Conservation (phyloP, 2,329 filamentous ascomycete species). For the Nemania sp. region DNA sequence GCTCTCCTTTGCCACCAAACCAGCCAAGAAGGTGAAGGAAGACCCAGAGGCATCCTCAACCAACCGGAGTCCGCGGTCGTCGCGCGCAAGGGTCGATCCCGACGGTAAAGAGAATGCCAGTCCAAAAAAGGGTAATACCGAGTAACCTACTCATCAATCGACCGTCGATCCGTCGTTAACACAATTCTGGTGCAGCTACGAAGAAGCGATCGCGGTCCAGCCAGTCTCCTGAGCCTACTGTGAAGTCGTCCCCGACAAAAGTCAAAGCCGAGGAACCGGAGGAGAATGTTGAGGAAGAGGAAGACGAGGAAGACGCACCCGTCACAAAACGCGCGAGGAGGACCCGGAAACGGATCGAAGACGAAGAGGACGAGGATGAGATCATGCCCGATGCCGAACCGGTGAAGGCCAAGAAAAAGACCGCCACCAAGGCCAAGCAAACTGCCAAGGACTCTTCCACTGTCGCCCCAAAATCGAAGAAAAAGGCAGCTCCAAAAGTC, state of each 20-base stretch:
- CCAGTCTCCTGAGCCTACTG: conserved; percentile 31
- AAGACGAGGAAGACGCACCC: conserved; percentile 57
- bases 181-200: conserved; percentile 40
- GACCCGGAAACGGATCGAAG: conserved; percentile 53
- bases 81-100: conserved; percentile 34
- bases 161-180: conserved; percentile 11
- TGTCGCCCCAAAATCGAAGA: conserved; percentile 30
- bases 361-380: conserved; percentile 55
- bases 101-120: conserved; percentile 46
- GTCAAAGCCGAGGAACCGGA: conserved; percentile 41
- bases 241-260: conserved; percentile 36
- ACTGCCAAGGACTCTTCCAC: conserved; percentile 39
- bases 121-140: conserved; percentile 45
- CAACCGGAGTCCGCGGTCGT: conserved; percentile 25
- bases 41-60: conserved; percentile 32
- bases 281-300: conserved; percentile 44
- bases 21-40: conserved; percentile 44
- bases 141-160: neutral
- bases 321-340: conserved; percentile 61
- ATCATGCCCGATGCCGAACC: conserved; percentile 42
- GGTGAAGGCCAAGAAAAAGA: conserved; percentile 38
- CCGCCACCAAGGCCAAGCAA: conserved; percentile 35
- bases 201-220: conserved; percentile 51
- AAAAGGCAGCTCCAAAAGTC: conserved; percentile 29
- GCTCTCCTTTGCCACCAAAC: conserved; percentile 72